Conservation (phyloP, 441 rosid species). For the Pelargonium myrrhifolium region DNA sequence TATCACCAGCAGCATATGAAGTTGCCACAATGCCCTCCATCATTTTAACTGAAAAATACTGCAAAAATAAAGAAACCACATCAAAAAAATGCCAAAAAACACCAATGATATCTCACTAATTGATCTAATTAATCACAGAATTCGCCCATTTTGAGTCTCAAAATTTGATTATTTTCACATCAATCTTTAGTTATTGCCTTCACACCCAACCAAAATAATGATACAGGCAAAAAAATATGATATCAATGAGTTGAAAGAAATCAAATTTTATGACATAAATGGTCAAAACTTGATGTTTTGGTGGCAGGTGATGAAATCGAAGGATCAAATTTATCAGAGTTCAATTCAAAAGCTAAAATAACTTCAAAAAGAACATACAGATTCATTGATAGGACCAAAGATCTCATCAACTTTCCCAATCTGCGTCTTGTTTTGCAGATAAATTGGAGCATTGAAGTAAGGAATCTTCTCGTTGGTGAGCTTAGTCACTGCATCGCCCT, state of each 20-base stretch:
- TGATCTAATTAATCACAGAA: too few species aligned
- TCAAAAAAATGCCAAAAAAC: not conserved
- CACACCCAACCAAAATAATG: too few species aligned
- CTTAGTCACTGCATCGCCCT: slow-evolving; percentile 91
- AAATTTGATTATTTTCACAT: too few species aligned
- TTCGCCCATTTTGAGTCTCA: too few species aligned
- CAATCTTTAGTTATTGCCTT: too few species aligned
- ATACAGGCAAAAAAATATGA: too few species aligned
- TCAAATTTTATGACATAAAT: too few species aligned
- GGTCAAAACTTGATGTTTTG: too few species aligned
- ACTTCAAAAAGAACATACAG: slow-evolving; percentile 37
- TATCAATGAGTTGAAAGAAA: not conserved
- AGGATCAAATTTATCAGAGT: too few species aligned
- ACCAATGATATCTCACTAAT: too few species aligned
- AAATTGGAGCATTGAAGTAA: slow-evolving; percentile 74
- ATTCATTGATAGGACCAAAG: slow-evolving; percentile 89
- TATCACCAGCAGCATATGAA: slow-evolving; percentile 62
- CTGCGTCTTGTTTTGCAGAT: slow-evolving; percentile 76
- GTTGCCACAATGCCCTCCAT: slow-evolving; percentile 93
- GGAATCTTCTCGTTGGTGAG: slow-evolving; percentile 82
- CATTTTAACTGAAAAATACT: slow-evolving; percentile 83
- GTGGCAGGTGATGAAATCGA: too few species aligned
- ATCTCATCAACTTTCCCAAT: slow-evolving; percentile 94
- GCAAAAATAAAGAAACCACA: slow-evolving; percentile 17
- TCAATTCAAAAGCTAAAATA: too few species aligned